A percentile compares a stretch with the other conserved stretches of the same genome.
phyloP scores from a whole-genome alignment of 768 basidiomycete species.

The Rhodotorula graminis region DNA sequence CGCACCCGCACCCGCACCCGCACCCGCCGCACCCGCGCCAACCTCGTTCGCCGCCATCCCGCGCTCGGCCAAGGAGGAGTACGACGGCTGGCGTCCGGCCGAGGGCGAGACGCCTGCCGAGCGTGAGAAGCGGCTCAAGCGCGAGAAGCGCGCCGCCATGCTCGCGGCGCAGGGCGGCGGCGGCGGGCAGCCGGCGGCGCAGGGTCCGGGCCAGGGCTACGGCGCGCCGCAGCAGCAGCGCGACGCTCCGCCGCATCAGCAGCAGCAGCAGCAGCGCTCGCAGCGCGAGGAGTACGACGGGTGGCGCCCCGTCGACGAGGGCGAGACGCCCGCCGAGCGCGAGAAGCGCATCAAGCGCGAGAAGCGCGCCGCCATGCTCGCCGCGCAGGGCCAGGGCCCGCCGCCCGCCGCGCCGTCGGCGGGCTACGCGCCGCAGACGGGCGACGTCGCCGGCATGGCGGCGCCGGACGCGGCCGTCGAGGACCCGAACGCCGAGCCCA shows the following conservation, averaged over 20 bases:
- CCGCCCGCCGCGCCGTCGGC: not conserved
- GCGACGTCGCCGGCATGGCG: not conserved
- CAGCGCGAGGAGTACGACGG: slow-evolving; percentile 23
- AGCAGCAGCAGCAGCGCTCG: not conserved
- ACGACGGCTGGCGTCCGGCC: slow-evolving; percentile 28
- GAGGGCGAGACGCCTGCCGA: slow-evolving; percentile 33
- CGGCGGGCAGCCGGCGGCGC: not conserved
- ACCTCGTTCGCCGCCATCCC: not conserved
- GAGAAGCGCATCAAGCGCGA: slow-evolving; percentile 33
- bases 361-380: slow-evolving; percentile 30
- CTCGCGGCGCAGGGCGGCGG: slow-evolving; percentile 3
- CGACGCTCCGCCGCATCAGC: not conserved
- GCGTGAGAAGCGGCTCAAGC: slow-evolving; percentile 37
- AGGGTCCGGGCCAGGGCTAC: no score
- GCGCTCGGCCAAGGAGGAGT: not conserved
- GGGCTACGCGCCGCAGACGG: slow-evolving; percentile 1
- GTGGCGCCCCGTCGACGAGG: slow-evolving; percentile 15
- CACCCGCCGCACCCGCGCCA: not conserved
- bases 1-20: not conserved
- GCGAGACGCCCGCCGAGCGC: slow-evolving; percentile 18
- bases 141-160: slow-evolving; percentile 27
- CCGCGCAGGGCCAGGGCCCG: not conserved
- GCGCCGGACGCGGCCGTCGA: not conserved
- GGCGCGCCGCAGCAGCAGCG: not conserved
- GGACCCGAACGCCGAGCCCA: not conserved